Conservation (phyloP, 345 rosid genomes). For the Firmiana major region DNA sequence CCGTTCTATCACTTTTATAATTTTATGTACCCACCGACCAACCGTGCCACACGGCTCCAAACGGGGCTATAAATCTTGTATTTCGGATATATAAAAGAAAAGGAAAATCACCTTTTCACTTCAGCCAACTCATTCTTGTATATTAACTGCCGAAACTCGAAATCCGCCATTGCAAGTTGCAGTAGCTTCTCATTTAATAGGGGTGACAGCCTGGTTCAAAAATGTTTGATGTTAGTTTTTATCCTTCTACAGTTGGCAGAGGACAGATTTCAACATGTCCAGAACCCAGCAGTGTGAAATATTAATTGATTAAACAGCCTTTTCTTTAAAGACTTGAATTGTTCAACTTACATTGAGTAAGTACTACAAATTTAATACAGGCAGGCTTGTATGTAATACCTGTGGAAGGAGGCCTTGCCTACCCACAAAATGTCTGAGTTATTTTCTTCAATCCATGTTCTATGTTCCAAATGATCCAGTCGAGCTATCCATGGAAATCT, state of each 20-base stretch:
- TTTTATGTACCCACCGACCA: no score
- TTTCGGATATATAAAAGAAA: no score
- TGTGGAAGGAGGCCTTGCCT: slow-evolving; percentile 40
- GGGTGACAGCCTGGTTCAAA: slow-evolving; percentile 36
- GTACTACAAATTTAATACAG: no score
- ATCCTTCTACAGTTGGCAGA: no score
- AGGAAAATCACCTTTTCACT: slow-evolving; percentile 27
- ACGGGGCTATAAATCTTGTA: no score
- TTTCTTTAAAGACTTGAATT: no score
- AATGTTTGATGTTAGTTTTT: background rate
- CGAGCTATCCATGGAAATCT: slow-evolving; percentile 56
- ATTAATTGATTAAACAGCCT: no score
- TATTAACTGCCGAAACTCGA: slow-evolving; percentile 37
- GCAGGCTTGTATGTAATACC: slow-evolving; percentile 16
- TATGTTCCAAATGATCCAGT: slow-evolving; percentile 54
- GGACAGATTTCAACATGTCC: no score
- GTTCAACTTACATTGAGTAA: no score
- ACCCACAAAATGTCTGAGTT: slow-evolving; percentile 31
- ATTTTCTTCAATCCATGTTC: slow-evolving; percentile 57
- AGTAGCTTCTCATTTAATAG: slow-evolving; percentile 24
- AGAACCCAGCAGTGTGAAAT: no score
- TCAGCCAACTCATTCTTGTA: slow-evolving; percentile 46
- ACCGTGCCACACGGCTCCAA: no score
- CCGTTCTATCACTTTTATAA: no score
- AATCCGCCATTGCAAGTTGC: slow-evolving; percentile 43